phyloP scores from a whole-genome alignment of 163 green algal genomes.

The Chlorella variabilis region DNA sequence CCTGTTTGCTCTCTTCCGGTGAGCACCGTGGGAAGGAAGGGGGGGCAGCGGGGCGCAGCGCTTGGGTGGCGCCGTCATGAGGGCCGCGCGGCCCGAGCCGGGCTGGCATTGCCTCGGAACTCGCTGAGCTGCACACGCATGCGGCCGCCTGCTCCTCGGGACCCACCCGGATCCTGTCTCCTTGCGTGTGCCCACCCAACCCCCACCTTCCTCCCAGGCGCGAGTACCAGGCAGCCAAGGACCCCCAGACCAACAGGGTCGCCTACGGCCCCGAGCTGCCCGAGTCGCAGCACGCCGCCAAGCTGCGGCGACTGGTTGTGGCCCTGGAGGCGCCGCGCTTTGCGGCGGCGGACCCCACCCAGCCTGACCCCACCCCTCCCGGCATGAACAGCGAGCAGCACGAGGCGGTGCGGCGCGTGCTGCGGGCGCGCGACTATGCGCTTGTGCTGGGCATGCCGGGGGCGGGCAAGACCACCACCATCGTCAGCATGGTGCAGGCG shows the following conservation, averaged over 20 bases:
- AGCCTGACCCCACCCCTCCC: slow-evolving; percentile 12
- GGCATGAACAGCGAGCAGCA: slow-evolving; percentile 81
- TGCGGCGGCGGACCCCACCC: not conserved
- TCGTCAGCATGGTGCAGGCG: slow-evolving; percentile 65
- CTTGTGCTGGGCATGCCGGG: slow-evolving; percentile 92
- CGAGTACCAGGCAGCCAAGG: not conserved
- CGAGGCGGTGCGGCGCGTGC: slow-evolving; percentile 62
- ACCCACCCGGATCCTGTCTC: no score
- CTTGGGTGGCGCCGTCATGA: no score
- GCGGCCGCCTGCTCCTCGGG: no score
- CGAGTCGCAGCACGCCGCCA: slow-evolving; percentile 1
- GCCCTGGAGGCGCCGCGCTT: slow-evolving; percentile 62
- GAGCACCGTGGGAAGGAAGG: no score
- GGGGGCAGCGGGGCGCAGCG: no score
- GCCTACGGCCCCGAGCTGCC: not conserved
- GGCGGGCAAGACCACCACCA: slow-evolving; percentile 91
- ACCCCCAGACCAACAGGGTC: not conserved
- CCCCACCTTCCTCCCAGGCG: slow-evolving; percentile 8
- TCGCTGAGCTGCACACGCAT: no score
- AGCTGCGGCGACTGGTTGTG: slow-evolving; percentile 73
- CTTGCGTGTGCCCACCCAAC: no score
- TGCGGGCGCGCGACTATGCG: slow-evolving; percentile 77
- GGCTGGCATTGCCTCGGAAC: no score
- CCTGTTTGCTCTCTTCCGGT: slow-evolving; percentile 61
- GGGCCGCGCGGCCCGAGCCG: no score